Evolutionary conservation across 75 land plant genomes (phyloP).

Genomic region (Larix kaempferi): DNA sequence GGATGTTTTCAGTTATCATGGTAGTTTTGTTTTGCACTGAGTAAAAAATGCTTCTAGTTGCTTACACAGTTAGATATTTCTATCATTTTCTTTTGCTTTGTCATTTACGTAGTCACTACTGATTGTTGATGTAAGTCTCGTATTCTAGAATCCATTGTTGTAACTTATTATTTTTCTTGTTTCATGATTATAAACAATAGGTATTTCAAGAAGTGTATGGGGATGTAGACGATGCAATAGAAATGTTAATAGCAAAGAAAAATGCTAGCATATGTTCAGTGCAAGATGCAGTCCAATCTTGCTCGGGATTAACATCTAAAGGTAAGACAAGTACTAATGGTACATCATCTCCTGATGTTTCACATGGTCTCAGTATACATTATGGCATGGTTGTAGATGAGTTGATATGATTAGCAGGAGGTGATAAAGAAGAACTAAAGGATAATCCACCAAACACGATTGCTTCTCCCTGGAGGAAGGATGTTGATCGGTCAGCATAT

Average conservation of each 20-base stretch:
- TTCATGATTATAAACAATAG: constrained; percentile 14
- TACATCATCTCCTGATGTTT: neutral
- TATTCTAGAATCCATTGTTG: neutral
- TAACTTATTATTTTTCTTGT: neutral
- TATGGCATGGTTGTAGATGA: neutral
- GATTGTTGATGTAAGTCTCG: neutral
- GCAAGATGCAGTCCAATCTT: constrained; percentile 7
- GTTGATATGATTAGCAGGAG: constrained; percentile 2
- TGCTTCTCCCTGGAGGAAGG: neutral
- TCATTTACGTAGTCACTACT: neutral
- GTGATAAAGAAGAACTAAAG: neutral
- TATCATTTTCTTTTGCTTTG: neutral
- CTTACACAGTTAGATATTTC: too few species aligned
- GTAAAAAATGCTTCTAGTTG: neutral
- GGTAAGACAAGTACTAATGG: neutral
- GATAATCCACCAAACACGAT: neutral
- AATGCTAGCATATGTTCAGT: constrained; percentile 14
- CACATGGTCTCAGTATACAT: neutral
- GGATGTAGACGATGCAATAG: constrained; percentile 75
- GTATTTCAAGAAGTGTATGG: constrained; percentile 62
- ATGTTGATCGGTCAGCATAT: neutral
- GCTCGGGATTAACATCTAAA: neutral
- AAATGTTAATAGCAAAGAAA: constrained; percentile 60
- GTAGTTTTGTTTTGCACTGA: neutral
- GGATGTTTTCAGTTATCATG: neutral